Evolutionary conservation across 1,139 yeast genomes (phyloP), one percentile per base, ranked within the genome.

Genomic region (Arxiozyma telluris): DNA sequence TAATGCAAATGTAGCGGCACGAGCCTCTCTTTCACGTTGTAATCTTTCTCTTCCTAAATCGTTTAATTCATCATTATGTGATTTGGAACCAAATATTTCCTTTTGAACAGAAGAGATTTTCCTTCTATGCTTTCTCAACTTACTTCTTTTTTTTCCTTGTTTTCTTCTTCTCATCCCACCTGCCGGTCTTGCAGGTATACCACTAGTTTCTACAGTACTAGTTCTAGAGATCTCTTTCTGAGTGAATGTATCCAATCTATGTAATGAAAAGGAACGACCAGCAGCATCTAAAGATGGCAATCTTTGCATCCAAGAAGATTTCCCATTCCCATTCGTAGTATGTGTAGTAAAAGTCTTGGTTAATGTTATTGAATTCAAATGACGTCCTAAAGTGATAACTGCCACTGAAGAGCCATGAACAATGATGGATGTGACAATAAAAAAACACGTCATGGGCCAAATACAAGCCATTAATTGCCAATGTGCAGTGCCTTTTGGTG

Each of bases 341-440:
- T 69, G 73, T 4, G 87, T 81, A 23, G 96, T 90, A 67, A 88
- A 85, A 0, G 97, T 82, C 87, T 90, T 87, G 3, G 97, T 88
- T 62, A 93, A 83, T 6, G 96, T 89, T 85, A 93, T 85, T 58
- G 95, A 84, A 72, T 91, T 90, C 68, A 93, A 79, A 57, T 94
- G 84, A 64, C 84, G 87, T 52, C 98, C 98, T 52, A 93, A 76
- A 4, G 94, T 84, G 60, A 90, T 79, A 6, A 91, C 96, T 0
- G 98, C 98, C 48, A 93, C 96, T 0, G 97, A 90, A 0, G 98
- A 91, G 17, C 98, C 98, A 71, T 93, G 98, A 34, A 93, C 96
- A 30, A 90, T 74, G 63, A 93, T 93, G 2, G 97, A 90, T 0
- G 95, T 80, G 12, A 93, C 76, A 43, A 93, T 89, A 57, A 93